Evolutionary conservation across 805 yeast species (phyloP), one percentile per base, ranked within the genome.

Genomic region (Candida corydali): DNA sequence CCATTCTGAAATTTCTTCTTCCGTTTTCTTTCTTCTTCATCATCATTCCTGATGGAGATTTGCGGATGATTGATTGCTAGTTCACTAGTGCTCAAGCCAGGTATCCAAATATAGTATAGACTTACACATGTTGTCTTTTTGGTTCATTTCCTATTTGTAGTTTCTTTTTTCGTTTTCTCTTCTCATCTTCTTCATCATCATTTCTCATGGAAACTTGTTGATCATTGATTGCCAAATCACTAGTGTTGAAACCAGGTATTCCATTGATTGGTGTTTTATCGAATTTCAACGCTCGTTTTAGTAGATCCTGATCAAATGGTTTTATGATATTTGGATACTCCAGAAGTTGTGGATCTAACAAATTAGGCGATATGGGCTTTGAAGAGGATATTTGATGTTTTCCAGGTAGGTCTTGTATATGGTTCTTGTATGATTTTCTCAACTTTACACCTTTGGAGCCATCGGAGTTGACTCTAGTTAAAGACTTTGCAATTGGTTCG

Each of bases 371-470:
- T 15, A 67, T 41, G 3, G 66, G 65, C 36, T 58, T 63, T 15
- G 46, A 37, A 6, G 50, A 49, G 0, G 56, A 70, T 27, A 83
- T 78, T 25, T 68, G 69, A 46, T 80, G 86, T 52, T 80, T 82
- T 2, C 89, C 97, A 0, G 96, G 85, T 19, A 93, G 65, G 47
- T 89, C 97, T 26, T 75, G 70, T 10, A 93, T 83, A 55, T 91
- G 98, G 45, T 89, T 88, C 58, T 93, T 93, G 63, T 93, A 93
- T 0, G 97, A 87, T 61, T 93, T 93, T 50, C 98, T 74, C 38
- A 93, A 73, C 61, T 93, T 93, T 26, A 88, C 88, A 37, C 96
- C 96, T 48, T 86, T 88, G 0, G 93, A 75, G 0, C 96, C 96
- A 50, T 83, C 94, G 2, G 87, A 81, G 50, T 86, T 88, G 8